Base-by-base conservation (phyloP, 371 early-diverging fungal species). In the Lichtheimia ornata region DNA sequence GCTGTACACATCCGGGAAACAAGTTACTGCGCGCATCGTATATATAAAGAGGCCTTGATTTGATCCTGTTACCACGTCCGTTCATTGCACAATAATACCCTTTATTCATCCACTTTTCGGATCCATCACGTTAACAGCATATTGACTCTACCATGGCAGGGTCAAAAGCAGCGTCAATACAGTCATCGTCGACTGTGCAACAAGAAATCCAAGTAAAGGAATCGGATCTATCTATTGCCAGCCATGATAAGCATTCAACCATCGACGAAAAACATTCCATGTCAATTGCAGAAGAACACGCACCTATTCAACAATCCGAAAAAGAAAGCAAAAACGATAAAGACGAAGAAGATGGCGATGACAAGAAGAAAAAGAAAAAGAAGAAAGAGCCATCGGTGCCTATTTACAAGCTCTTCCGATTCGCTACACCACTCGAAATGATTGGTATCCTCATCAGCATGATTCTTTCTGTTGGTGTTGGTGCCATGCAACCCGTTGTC, bases 381-480 rank as follows among this genome's bases (percentile, higher is more conserved):
- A 59, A 55, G 40, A 25, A 55, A 14, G 35, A 55, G 40, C 42
- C 30, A 14, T 15, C 56, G 2, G 78, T 90, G 1, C 65, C 88
- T 7, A 66, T 84, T 50, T 35, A 72, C 14, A 67, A 78, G 67
- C 81, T 93, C 30, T 91, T 85, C 62, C 84, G 89, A 44, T 93
- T 86, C 61, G 88, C 93, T 3, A 84, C 83, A 14, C 30, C 69
- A 0, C 54, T 57, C 2, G 95, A 95, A 71, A 67, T 63, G 55
- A 5, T 78, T 7, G 72, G 71, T 27, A 1, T 57, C 15, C 59
- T 64, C 22, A 41, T 69, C 35, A 41, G 41, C 9, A 20, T 7
- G 5, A 11, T 66, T 17, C 56, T 57, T 17, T 67, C 74, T 7
- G 59, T 65, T 15, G 62, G 58, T 12, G 56, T 59, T 15, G 74